Evolutionary conservation across 2,329 filamentous ascomycete genomes (phyloP), one percentile per base, ranked within the genome.

Genomic region (Nannizziopsis arthrosporioides): DNA sequence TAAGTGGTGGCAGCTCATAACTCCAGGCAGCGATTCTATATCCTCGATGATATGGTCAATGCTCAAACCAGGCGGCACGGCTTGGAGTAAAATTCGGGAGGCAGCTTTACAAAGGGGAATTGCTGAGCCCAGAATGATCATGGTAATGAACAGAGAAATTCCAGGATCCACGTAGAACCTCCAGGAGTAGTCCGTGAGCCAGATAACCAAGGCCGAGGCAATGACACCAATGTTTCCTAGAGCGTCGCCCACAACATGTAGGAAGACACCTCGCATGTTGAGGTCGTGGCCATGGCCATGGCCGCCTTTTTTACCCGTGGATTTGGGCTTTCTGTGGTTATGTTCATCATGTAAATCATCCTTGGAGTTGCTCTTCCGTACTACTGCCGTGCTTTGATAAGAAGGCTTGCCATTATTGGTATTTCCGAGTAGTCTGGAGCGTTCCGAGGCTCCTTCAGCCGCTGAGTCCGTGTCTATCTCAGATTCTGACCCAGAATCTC

Each of bases 31-130:
- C 12, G 77, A 71, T 61, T 89, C 79, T 47, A 98, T 94, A 63
- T 98, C 92, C 55, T 90, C 82, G 56, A 87, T 85, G 65, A 98
- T 90, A 51, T 96, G 85, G 55, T 89, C 83, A 49, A 95, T 79
- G 56, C 82, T 82, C 58, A 98, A 81, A 47, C 90, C 85, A 51
- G 88, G 82, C 0, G 92, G 92, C 0, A 92, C 94, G 2, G 90
- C 92, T 68, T 98, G 92, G 0, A 98, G 77, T 11, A 98, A 77
- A 49, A 98, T 94, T 58, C 92, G 84, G 3, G 70, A 72, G 1
- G 71, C 70, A 11, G 71, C 71, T 56, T 72, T 72, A 63, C 71
- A 73, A 22, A 74, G 65, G 3, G 71, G 71, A 47, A 73, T 70
- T 7, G 71, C 71, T 11, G 70, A 72, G 42, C 55, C 59, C 37